Base-by-base conservation (phyloP, 2,329 filamentous ascomycete genomes). In the Metarhizium robertsii region DNA sequence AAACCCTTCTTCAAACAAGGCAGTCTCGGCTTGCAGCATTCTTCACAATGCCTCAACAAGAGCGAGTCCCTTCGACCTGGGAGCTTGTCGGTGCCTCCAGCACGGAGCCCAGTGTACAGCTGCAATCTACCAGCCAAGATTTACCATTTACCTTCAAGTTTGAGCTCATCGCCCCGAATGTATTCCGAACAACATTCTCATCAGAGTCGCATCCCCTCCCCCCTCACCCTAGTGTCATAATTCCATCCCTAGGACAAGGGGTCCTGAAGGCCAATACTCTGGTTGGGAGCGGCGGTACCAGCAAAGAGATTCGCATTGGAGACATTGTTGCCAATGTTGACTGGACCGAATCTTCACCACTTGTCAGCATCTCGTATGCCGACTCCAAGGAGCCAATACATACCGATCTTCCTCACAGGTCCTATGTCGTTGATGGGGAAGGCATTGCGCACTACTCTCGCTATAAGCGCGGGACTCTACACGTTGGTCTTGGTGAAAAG, bases 401-500 rank as follows among this genome's bases (percentile, higher is more conserved):
- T 62, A 67, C 72, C 2, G 87, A 90, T 63, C 69, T 90, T 2
- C 77, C 79, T 0, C 76, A 81, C 61, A 81, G 86, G 10, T 87
- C 85, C 0, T 90, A 89, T 60, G 79, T 75, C 1, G 71, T 82
- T 7, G 83, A 88, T 59, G 79, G 79, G 0, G 66, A 71, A 0
- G 86, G 86, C 1, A 70, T 87, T 20, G 78, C 84, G 0, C 84
- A 87, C 62, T 88, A 88, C 64, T 82, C 81, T 0, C 69, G 74
- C 14, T 86, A 86, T 65, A 80, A 85, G 58, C 72, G 78, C 16
- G 75, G 78, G 20, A 84, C 81, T 0, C 75, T 90, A 0, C 84
- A 90, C 61, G 79, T 88, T 18, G 86, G 87, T 0, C 73, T 90
- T 0, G 87, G 86, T 4, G 86, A 90, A 66, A 89, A 89, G 65